Evolutionary conservation across 2,329 filamentous ascomycete genomes (phyloP).

Genomic region (Phialocephala sp.): DNA sequence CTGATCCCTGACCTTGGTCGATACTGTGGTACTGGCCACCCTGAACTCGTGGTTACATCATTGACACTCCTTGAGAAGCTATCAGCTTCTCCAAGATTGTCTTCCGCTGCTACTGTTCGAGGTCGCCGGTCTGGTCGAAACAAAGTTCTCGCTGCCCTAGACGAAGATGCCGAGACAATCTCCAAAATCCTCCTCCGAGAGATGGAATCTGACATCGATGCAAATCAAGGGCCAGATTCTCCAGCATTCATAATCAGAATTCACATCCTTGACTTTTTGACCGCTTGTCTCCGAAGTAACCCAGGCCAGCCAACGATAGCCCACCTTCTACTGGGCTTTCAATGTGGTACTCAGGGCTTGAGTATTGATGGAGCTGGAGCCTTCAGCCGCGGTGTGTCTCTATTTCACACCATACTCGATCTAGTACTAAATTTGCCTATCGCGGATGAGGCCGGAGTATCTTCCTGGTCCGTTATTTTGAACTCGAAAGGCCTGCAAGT

Average conservation of each 20-base stretch:
- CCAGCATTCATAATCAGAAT: slow-evolving; percentile 82
- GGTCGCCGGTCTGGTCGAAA: slow-evolving; percentile 62
- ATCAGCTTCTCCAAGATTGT: slow-evolving; percentile 74
- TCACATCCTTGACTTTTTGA: slow-evolving; percentile 84
- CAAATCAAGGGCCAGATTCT: slow-evolving; percentile 71
- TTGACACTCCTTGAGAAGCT: slow-evolving; percentile 85
- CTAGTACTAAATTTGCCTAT: slow-evolving; percentile 71
- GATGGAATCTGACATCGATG: slow-evolving; percentile 71
- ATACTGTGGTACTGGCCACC: slow-evolving; percentile 85
- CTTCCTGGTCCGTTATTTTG: slow-evolving; percentile 71
- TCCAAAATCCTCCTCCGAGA: slow-evolving; percentile 73
- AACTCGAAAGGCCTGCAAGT: slow-evolving; percentile 75
- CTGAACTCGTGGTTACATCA: slow-evolving; percentile 79
- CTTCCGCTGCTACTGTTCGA: slow-evolving; percentile 32
- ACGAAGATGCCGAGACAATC: slow-evolving; percentile 82
- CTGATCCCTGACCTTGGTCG: slow-evolving; percentile 83
- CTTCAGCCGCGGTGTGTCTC: slow-evolving; percentile 73
- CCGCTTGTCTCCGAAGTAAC: slow-evolving; percentile 76
- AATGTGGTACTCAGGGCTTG: slow-evolving; percentile 73
- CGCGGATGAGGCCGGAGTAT: slow-evolving; percentile 60
- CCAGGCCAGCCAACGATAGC: slow-evolving; percentile 84
- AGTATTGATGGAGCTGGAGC: slow-evolving; percentile 70
- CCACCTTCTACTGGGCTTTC: slow-evolving; percentile 88
- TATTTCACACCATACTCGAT: slow-evolving; percentile 82
- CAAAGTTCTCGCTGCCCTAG: slow-evolving; percentile 86